Conservation (phyloP, 2,329 filamentous ascomycete species). For the Xylariaceae sp. region DNA sequence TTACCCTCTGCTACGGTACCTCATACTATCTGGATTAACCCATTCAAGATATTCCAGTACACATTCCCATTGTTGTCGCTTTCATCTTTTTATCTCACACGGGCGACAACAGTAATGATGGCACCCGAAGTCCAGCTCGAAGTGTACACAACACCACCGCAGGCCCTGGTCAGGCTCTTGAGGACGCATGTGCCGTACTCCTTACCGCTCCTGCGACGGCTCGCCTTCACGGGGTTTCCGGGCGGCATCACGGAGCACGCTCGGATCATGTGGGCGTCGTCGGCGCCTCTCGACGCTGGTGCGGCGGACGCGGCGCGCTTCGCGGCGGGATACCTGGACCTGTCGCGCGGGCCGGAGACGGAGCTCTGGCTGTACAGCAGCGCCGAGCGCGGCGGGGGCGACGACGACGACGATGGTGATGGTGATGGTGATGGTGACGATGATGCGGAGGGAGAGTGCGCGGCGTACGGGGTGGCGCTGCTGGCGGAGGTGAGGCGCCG, state of each 20-base stretch:
- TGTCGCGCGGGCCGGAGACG: conserved; percentile 57
- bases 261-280: conserved; percentile 31
- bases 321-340: conserved; percentile 57
- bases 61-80: too few species aligned
- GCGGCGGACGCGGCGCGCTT: conserved; percentile 30
- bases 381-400: conserved; percentile 33
- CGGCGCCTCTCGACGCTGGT: neutral
- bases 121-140: conserved; percentile 11
- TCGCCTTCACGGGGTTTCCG: conserved; percentile 50
- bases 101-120: too few species aligned
- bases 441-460: neutral
- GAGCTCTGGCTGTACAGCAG: conserved; percentile 60
- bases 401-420: conserved; percentile 9
- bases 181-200: conserved; percentile 50
- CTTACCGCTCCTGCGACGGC: conserved; percentile 56
- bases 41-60: too few species aligned
- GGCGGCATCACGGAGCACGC: conserved; percentile 38
- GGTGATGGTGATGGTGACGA: conserved; percentile 1
- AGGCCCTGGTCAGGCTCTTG: conserved; percentile 43
- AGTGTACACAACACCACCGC: conserved; percentile 27
- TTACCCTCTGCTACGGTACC: too few species aligned
- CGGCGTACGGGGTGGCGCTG: conserved; percentile 8
- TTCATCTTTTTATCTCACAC: too few species aligned
- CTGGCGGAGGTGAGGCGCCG: conserved; percentile 16
- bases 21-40: too few species aligned